phyloP scores from a whole-genome alignment of 2,329 filamentous ascomycete genomes.

The Triangularia setosa region DNA sequence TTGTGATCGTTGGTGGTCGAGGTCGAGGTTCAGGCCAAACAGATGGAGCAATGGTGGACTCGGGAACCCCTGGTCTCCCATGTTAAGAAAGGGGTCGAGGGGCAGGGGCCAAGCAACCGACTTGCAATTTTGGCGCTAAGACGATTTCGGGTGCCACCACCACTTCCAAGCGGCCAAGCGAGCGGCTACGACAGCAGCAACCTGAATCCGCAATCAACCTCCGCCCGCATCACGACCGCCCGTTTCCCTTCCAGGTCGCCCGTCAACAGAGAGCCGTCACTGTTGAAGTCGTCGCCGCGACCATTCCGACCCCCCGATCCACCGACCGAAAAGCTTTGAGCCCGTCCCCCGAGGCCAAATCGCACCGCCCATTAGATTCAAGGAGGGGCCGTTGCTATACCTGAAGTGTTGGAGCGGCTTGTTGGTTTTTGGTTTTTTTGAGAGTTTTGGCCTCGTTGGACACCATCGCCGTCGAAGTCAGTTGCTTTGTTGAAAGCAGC shows the following conservation, averaged over 20 bases:
- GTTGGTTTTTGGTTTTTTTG: background rate
- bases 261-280: background rate
- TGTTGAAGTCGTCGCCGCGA: background rate
- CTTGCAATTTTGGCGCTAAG: slow-evolving; percentile 19
- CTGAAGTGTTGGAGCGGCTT: background rate
- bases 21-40: background rate
- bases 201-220: slow-evolving; percentile 23
- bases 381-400: background rate
- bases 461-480: background rate
- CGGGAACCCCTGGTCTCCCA: background rate
- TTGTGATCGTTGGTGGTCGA: background rate
- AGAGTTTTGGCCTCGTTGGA: background rate
- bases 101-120: background rate
- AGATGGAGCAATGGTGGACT: background rate
- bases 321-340: background rate
- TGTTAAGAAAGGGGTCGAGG: background rate
- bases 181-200: slow-evolving; percentile 22
- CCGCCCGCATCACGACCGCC: slow-evolving; percentile 11
- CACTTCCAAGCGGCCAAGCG: slow-evolving; percentile 15
- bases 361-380: background rate
- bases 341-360: background rate
- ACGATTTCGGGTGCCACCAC: slow-evolving; percentile 18
- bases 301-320: background rate
- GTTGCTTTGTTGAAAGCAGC: background rate
- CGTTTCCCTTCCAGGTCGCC: background rate